phyloP scores from a whole-genome alignment of 305 asterid genomes.

The Plantago coronopus region DNA sequence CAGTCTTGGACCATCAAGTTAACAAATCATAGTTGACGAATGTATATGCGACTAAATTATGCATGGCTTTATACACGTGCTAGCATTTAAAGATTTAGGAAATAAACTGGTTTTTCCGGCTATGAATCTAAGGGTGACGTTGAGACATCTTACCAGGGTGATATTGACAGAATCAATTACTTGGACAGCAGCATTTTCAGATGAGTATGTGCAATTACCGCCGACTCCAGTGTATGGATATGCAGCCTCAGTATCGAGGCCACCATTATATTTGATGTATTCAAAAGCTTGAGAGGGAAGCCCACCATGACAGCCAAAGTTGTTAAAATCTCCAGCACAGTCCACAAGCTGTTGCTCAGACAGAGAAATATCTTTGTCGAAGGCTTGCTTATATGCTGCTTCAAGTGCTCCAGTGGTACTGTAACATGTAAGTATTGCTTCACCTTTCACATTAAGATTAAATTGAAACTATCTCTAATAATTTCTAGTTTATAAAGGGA shows the following conservation, averaged over 20 bases:
- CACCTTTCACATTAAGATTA: slow-evolving; percentile 8
- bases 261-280: slow-evolving; percentile 84
- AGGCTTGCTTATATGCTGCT: slow-evolving; percentile 88
- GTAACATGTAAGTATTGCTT: slow-evolving; percentile 11
- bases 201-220: slow-evolving; percentile 65
- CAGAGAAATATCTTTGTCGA: slow-evolving; percentile 63
- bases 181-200: slow-evolving; percentile 58
- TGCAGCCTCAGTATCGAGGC: slow-evolving; percentile 82
- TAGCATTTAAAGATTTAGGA: no score
- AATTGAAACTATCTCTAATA: not conserved
- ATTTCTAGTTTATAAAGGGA: slow-evolving; percentile 10
- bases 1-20: not conserved
- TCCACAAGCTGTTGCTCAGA: slow-evolving; percentile 99
- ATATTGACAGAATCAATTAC: slow-evolving; percentile 79
- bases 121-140: not conserved
- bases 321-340: slow-evolving; percentile 90
- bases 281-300: slow-evolving; percentile 97
- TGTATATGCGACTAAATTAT: not conserved
- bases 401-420: slow-evolving; percentile 98
- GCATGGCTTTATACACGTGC: not conserved
- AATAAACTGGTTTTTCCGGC: not conserved
- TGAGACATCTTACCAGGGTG: slow-evolving; percentile 58
- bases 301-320: slow-evolving; percentile 93
- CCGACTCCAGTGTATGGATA: slow-evolving; percentile 75
- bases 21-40: not conserved